Evolutionary conservation across 495 filamentous ascomycete genomes (phyloP).

Genomic region (Hypoxylon cercidicola): DNA sequence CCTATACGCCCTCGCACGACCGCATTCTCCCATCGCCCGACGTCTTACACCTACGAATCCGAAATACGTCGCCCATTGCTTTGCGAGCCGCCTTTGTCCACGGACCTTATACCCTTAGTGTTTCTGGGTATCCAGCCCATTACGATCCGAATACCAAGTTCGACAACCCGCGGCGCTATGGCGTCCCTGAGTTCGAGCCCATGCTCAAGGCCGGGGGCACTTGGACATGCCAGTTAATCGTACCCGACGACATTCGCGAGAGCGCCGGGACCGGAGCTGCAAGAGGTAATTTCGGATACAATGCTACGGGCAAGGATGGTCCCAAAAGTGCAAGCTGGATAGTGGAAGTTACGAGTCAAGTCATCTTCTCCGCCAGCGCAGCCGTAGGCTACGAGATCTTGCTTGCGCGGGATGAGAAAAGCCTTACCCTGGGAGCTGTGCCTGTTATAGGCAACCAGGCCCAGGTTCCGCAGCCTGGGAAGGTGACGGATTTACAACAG

Average conservation of each 20-base stretch:
- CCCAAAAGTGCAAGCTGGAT: slow-evolving; percentile 80
- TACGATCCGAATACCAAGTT: slow-evolving; percentile 83
- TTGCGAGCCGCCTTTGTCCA: slow-evolving; percentile 95
- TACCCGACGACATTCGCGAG: slow-evolving; percentile 76
- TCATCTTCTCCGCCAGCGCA: slow-evolving; percentile 88
- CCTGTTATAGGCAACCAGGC: slow-evolving; percentile 56
- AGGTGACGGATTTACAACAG: slow-evolving; percentile 76
- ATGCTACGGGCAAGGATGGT: slow-evolving; percentile 42
- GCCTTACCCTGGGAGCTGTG: slow-evolving; percentile 71
- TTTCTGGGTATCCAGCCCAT: slow-evolving; percentile 80
- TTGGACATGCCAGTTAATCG: slow-evolving; percentile 79
- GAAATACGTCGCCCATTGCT: slow-evolving; percentile 89
- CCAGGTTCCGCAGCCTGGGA: slow-evolving; percentile 66
- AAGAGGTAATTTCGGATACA: slow-evolving; percentile 48
- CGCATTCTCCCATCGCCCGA: slow-evolving; percentile 85
- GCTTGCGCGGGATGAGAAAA: slow-evolving; percentile 85
- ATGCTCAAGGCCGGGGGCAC: slow-evolving; percentile 92
- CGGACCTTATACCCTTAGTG: slow-evolving; percentile 90
- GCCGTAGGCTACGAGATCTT: slow-evolving; percentile 91
- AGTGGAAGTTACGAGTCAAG: slow-evolving; percentile 89
- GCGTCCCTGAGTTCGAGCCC: slow-evolving; percentile 89
- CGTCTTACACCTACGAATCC: slow-evolving; percentile 82
- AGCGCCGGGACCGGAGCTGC: slow-evolving; percentile 54
- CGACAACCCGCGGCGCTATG: slow-evolving; percentile 67
- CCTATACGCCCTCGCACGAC: slow-evolving; percentile 89